These are phyloP conservation scores for Cyclotella cryptica DNA, from an alignment of 108 stramenopile genomes.

Conservation along the genomic window DNA sequence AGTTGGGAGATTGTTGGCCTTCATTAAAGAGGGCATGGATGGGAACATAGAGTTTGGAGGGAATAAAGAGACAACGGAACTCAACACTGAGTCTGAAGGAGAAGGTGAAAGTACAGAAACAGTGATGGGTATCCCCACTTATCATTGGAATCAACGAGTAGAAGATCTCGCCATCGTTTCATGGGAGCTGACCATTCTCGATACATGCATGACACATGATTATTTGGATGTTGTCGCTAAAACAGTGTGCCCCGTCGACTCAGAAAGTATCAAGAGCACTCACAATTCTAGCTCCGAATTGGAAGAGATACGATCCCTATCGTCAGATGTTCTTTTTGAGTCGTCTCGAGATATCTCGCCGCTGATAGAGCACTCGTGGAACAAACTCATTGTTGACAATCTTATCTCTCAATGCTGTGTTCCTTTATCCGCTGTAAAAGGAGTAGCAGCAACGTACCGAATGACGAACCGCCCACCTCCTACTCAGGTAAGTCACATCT, in stretches of 20 bases:
- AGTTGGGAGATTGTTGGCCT: slow-evolving; percentile 73
- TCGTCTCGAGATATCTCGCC: slow-evolving; percentile 73
- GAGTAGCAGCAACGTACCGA: slow-evolving; percentile 91
- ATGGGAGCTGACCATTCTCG: slow-evolving; percentile 87
- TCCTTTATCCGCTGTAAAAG: slow-evolving; percentile 86
- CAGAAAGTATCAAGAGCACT: slow-evolving; percentile 35
- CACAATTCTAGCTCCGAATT: slow-evolving; percentile 50
- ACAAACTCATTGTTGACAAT: slow-evolving; percentile 76
- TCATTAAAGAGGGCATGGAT: slow-evolving; percentile 78
- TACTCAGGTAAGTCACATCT: slow-evolving; percentile 25
- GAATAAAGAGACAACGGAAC: slow-evolving; percentile 10
- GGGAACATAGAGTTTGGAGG: slow-evolving; percentile 81
- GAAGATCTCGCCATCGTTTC: slow-evolving; percentile 84
- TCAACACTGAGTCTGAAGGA: slow-evolving; percentile 10
- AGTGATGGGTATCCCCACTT: slow-evolving; percentile 45
- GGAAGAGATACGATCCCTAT: slow-evolving; percentile 56
- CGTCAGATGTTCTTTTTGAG: slow-evolving; percentile 70
- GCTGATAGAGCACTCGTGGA: slow-evolving; percentile 75
- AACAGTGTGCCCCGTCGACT: slow-evolving; percentile 51
- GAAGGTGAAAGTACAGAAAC: slow-evolving; percentile 29
- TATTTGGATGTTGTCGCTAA: slow-evolving; percentile 60
- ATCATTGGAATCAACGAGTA: slow-evolving; percentile 78
- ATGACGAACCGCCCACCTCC: slow-evolving; percentile 93
- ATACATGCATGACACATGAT: slow-evolving; percentile 68
- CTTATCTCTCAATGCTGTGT: slow-evolving; percentile 74